Evolutionary conservation across 2,329 filamentous ascomycete genomes (phyloP), one percentile per base, ranked within the genome.

Genomic region (Zopfia rhizophila): DNA sequence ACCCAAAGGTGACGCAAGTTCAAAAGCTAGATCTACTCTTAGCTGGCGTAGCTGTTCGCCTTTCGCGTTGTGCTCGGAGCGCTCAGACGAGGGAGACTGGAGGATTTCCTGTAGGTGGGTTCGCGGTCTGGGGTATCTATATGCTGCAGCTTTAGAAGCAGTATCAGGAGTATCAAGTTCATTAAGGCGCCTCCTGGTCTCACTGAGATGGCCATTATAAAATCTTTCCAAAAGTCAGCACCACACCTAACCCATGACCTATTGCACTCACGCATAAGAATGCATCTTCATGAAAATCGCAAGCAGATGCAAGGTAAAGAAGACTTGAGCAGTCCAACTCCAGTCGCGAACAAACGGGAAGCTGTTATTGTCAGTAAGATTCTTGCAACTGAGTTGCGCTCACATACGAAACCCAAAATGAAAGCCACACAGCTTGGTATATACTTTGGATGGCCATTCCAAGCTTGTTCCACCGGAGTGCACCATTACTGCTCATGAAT

Each of bases 241-340:
- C n/a, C 3, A 7, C 14, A 13, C 24, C 2, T 21, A 13, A 24
- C 10, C 11, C 11, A n/a, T 16, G 29, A n/a, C 8, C 2, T 1
- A 18, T 8, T 11, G 17, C 6, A 38, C 66, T 16, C 51, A 72
- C 65, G 91, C 89, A 66, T 96, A 99, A 5, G 92, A 97, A 72
- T 99, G 94, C 85, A 97, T 94, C 79, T 99, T 99, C 94, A 99
- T 99, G 38, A 97, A 85, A 14, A 99, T 80, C 6, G 90, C 88
- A 73, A 99, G 85, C 30, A 91, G 88, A 72, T 99, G 94, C 23
- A 99, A 79, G 8, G 92, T 88, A 60, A 99, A 83, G 71, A 95
- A 99, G 27, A 99, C 94, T 67, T 97, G 94, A 3, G 93, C 87
- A 0, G 94, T 99, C 94, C 94, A 99, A 3, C 91, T 90, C 94